A percentile compares a stretch with the other conserved stretches of the same genome.
Conservation (phyloP, 2,329 filamentous ascomycete species). For the Ophiocordyceps camponoti-floridani region DNA sequence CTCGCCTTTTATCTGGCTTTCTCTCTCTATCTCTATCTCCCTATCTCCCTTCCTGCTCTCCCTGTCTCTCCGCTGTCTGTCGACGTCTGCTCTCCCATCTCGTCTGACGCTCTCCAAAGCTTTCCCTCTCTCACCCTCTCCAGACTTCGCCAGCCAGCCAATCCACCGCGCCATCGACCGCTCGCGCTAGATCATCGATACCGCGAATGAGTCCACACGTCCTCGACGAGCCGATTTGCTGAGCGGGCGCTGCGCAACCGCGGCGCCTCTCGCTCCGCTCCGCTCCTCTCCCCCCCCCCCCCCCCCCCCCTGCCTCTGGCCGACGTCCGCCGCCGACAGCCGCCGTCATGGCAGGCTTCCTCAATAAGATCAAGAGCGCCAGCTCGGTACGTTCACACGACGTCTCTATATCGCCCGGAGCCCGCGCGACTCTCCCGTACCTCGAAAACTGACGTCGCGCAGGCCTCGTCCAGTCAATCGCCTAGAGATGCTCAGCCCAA, state of each 20-base stretch:
- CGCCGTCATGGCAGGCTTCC: constrained; percentile 34
- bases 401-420: neutral
- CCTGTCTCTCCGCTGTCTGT: neutral
- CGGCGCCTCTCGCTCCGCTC: constrained; percentile 11
- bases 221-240: constrained; percentile 10
- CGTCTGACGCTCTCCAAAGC: neutral
- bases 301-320: constrained; percentile 6
- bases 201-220: constrained; percentile 2
- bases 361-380: constrained; percentile 39
- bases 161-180: neutral
- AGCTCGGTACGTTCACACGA: constrained; percentile 27
- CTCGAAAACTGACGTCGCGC: constrained; percentile 1
- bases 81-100: neutral
- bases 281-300: constrained; percentile 11
- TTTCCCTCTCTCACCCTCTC: neutral
- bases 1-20: neutral
- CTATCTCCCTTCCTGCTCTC: neutral
- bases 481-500: constrained; percentile 26
- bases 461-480: constrained; percentile 25
- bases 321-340: constrained; percentile 3
- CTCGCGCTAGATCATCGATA: neutral
- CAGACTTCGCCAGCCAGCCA: neutral
- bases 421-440: constrained; percentile 4
- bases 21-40: neutral
- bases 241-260: constrained; percentile 16